A percentile compares a stretch with the other conserved stretches of the same genome.
Conservation (phyloP, 441 rosid genomes). For the Isatis lusitanica region DNA sequence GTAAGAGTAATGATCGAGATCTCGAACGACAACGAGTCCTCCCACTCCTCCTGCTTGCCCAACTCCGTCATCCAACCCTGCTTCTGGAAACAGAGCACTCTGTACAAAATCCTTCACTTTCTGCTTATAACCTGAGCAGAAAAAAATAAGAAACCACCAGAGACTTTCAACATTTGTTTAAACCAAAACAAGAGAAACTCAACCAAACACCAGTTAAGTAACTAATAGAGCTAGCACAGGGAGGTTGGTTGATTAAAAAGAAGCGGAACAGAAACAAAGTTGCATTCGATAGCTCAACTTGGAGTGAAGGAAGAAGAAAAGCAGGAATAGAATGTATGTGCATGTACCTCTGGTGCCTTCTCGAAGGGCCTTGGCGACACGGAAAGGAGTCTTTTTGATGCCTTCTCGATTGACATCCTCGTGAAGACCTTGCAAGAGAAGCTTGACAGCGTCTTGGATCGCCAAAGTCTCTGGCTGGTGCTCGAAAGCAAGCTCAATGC, state of each 20-base stretch:
- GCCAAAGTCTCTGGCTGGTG: slow-evolving; percentile 57
- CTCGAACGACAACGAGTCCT: slow-evolving; percentile 88
- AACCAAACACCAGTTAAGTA: not conserved
- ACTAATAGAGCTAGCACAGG: not conserved
- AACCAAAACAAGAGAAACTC: not conserved
- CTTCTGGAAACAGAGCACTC: slow-evolving; percentile 93
- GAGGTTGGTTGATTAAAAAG: not conserved
- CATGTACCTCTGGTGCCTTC: slow-evolving; percentile 77
- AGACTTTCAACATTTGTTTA: not conserved
- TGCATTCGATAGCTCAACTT: not conserved
- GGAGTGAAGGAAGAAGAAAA: not conserved
- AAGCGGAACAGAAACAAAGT: not conserved
- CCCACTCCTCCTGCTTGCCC: slow-evolving; percentile 95
- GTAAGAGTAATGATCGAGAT: slow-evolving; percentile 82
- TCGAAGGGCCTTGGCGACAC: slow-evolving; percentile 92
- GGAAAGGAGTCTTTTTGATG: slow-evolving; percentile 83
- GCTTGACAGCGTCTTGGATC: slow-evolving; percentile 79
- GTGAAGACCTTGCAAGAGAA: slow-evolving; percentile 72
- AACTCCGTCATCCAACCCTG: slow-evolving; percentile 63
- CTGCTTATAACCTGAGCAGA: slow-evolving; percentile 65
- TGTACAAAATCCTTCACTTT: slow-evolving; percentile 74
- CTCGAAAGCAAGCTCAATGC: slow-evolving; percentile 52
- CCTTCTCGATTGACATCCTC: slow-evolving; percentile 90
- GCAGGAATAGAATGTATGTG: not conserved
- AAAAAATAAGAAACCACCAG: slow-evolving; percentile 2